Evolutionary conservation across 1,284 basidiomycete species (phyloP), one percentile per base, ranked within the genome.

Genomic region (Microbotryomycetes sp.): DNA sequence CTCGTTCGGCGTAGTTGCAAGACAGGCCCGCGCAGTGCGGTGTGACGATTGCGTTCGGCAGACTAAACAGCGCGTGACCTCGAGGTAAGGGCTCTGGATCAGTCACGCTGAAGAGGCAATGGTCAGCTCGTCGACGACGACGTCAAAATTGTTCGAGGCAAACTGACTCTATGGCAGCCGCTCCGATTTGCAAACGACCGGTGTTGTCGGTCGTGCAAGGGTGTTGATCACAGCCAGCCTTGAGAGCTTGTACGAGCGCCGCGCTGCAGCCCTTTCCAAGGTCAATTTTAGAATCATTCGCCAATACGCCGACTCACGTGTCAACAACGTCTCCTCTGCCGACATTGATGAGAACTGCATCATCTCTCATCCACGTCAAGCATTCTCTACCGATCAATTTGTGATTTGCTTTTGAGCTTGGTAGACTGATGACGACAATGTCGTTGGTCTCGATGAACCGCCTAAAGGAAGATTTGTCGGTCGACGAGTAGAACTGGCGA

Each of bases 61-160:
- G 63, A 11, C 57, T 59, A 62, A 65, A 73, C 21, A 74, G 64
- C 30, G 58, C 56, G 52, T 60, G 64, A 45, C 64, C 61, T 15
- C 66, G 45, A 4, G 64, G 63, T 18, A 74, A 59, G 2, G 73
- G 73, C 48, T 74, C 73, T 18, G 72, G 72, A 21, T 64, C 56
- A 5, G 72, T 73, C 0, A 74, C 73, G 52, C 73, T 72, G 31
- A 67, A 53, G 67, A 21, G 5, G 7, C 30, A 21, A 18, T 21
- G 23, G 26, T 52, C 15, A 56, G 35, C 7, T 16, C 16, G 2
- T 3, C 2, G 1, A 11, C 24, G 2, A 54, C 27, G 24, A 3
- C n/a, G n/a, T n/a, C n/a, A n/a, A n/a, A n/a, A n/a, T n/a, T n/a
- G n/a, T n/a, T n/a, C n/a, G n/a, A n/a, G n/a, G n/a, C 30, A 35